Percentiles rank a stretch among this genome's conserved stretches.
phyloP scores from a whole-genome alignment of 2,329 filamentous ascomycete genomes.

The Talaromyces sp. region DNA sequence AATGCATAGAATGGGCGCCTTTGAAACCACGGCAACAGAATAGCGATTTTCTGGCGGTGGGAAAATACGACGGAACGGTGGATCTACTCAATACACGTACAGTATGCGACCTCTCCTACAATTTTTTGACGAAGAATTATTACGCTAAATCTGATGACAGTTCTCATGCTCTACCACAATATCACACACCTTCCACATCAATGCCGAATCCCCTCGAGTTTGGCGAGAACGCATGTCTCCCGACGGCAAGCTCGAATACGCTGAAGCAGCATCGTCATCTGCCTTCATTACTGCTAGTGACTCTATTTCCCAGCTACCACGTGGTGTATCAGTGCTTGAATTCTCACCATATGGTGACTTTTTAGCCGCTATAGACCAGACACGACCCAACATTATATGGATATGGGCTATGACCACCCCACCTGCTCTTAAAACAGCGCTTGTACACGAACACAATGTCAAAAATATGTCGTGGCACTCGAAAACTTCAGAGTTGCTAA shows the following conservation, averaged over 20 bases:
- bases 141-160: constrained; percentile 18
- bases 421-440: constrained; percentile 31
- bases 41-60: constrained; percentile 47
- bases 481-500: constrained; percentile 35
- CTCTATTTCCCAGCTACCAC: constrained; percentile 29
- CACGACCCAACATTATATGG: constrained; percentile 44
- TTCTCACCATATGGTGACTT: constrained; percentile 38
- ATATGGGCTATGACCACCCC: constrained; percentile 40
- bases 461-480: constrained; percentile 42
- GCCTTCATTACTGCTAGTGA: constrained; percentile 30
- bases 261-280: constrained; percentile 36
- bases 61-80: constrained; percentile 50
- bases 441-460: constrained; percentile 43
- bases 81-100: constrained; percentile 47
- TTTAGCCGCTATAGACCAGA: constrained; percentile 40
- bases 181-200: constrained; percentile 33
- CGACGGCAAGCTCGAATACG: constrained; percentile 31
- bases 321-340: constrained; percentile 39
- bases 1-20: constrained; percentile 53
- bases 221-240: constrained; percentile 34
- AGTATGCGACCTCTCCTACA: constrained; percentile 25
- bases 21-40: constrained; percentile 22
- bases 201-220: constrained; percentile 31
- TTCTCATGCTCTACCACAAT: constrained; percentile 35
- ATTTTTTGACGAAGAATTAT: background rate